phyloP scores from a whole-genome alignment of 2,329 filamentous ascomycete genomes.

The Byssoonygena ceratinophila region DNA sequence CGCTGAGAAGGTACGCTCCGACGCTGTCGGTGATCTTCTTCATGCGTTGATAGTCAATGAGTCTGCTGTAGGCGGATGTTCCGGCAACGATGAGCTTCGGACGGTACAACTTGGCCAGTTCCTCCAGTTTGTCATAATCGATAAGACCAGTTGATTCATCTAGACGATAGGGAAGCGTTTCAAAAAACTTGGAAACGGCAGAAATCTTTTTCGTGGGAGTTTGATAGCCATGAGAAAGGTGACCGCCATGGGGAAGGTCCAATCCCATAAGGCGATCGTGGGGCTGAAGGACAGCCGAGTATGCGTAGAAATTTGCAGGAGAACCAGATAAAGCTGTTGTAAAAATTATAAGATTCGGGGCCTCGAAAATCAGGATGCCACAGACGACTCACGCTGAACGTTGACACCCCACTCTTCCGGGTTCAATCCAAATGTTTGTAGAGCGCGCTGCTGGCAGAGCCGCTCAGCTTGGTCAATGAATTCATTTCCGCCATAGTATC shows the following conservation, averaged over 20 bases:
- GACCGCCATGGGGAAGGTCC: constrained; percentile 86
- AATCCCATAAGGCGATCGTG: constrained; percentile 96
- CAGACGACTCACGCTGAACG: constrained; percentile 57
- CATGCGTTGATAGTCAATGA: constrained; percentile 96
- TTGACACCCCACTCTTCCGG: constrained; percentile 92
- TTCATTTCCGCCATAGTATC: constrained; percentile 95
- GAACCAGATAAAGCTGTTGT: constrained; percentile 72
- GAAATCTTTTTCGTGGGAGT: constrained; percentile 94
- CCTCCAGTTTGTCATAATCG: constrained; percentile 87
- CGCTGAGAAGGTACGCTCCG: constrained; percentile 86
- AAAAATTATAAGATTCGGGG: background rate
- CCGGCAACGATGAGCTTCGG: constrained; percentile 94
- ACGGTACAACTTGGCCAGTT: constrained; percentile 82
- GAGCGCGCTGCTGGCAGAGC: constrained; percentile 78
- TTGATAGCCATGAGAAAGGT: constrained; percentile 95
- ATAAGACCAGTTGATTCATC: constrained; percentile 72
- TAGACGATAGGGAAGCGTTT: constrained; percentile 94
- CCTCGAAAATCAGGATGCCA: background rate
- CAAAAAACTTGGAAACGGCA: constrained; percentile 95
- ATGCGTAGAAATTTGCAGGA: constrained; percentile 68
- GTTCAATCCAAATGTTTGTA: constrained; percentile 76
- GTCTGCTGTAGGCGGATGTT: constrained; percentile 94
- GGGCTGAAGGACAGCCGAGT: constrained; percentile 88
- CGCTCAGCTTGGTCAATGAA: constrained; percentile 86
- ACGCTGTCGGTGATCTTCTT: constrained; percentile 88